These are phyloP conservation scores for Pyrenophora graminea DNA, from an alignment of 2,329 filamentous ascomycete species.

Conservation along the genomic window DNA sequence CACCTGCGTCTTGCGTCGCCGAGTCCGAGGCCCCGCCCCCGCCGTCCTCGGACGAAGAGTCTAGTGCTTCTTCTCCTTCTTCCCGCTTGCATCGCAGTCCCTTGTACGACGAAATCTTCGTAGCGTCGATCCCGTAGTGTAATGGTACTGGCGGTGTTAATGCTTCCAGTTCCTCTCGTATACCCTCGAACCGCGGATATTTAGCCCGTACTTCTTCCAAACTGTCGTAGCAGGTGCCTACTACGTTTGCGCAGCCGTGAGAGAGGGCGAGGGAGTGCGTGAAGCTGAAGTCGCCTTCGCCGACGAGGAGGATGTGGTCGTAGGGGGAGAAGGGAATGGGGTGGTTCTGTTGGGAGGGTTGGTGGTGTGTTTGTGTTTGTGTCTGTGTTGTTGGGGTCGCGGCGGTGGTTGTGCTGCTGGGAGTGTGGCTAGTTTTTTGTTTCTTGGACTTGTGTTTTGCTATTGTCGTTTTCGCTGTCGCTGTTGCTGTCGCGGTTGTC, in stretches of 20 bases:
- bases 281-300: conserved; percentile 82
- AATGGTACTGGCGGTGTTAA: conserved; percentile 44
- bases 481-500: conserved; percentile 3
- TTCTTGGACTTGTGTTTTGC: conserved; percentile 13
- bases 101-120: conserved; percentile 51
- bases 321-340: conserved; percentile 67
- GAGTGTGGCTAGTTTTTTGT: conserved; percentile 10
- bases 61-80: no score
- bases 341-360: conserved; percentile 5
- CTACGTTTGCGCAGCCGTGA: conserved; percentile 68
- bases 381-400: conserved; percentile 17
- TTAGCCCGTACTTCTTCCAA: conserved; percentile 58
- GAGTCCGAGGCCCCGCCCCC: conserved; percentile 31
- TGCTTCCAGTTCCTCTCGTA: conserved; percentile 22
- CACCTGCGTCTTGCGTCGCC: neutral
- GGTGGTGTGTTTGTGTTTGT: conserved; percentile 1
- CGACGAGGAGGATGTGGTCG: conserved; percentile 74
- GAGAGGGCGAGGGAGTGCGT: conserved; percentile 67
- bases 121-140: conserved; percentile 68
- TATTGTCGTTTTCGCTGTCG: conserved; percentile 15
- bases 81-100: conserved; percentile 24
- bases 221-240: conserved; percentile 70
- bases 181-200: conserved; percentile 55
- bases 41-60: conserved; percentile 5
- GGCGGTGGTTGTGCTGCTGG: conserved; percentile 7